Conservation (phyloP, 257 asterid species). For the Rehmannia glutinosa region DNA sequence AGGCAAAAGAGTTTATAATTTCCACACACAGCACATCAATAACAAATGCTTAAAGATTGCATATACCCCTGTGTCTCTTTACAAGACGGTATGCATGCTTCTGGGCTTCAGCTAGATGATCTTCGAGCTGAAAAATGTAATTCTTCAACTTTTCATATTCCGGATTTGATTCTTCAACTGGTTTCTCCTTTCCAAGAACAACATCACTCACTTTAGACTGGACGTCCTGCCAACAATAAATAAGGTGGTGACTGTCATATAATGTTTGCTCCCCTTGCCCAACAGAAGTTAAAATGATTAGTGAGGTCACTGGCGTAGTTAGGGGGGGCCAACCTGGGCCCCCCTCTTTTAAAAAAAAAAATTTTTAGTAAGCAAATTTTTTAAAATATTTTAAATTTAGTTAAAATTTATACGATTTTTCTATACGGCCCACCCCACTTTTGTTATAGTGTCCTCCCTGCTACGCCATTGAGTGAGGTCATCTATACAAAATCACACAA, state of each 20-base stretch:
- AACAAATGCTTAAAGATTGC: background rate
- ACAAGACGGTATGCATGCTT: slow-evolving; percentile 96
- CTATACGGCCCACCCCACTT: no score
- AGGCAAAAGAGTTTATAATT: background rate
- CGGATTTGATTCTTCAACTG: slow-evolving; percentile 89
- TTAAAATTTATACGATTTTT: no score
- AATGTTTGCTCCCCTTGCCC: slow-evolving; percentile 1
- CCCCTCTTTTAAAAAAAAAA: no score
- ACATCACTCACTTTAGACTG: slow-evolving; percentile 95
- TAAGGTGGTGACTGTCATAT: slow-evolving; percentile 13
- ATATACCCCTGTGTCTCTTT: slow-evolving; percentile 87
- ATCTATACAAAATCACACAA: background rate
- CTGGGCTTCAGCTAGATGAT: slow-evolving; percentile 95
- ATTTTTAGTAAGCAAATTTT: no score
- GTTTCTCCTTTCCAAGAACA: slow-evolving; percentile 97
- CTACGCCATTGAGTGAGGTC: no score
- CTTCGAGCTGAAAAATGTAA: slow-evolving; percentile 91
- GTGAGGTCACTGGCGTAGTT: no score
- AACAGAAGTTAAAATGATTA: background rate
- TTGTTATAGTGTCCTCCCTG: no score
- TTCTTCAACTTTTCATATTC: slow-evolving; percentile 88
- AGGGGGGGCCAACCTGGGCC: no score
- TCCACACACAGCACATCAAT: slow-evolving; percentile 6
- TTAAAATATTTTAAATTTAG: no score
- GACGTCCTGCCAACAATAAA: slow-evolving; percentile 61